These are phyloP conservation scores for Aspergillus pseudoglaucus DNA, from an alignment of 2,329 filamentous ascomycete species.

Conservation along the genomic window DNA sequence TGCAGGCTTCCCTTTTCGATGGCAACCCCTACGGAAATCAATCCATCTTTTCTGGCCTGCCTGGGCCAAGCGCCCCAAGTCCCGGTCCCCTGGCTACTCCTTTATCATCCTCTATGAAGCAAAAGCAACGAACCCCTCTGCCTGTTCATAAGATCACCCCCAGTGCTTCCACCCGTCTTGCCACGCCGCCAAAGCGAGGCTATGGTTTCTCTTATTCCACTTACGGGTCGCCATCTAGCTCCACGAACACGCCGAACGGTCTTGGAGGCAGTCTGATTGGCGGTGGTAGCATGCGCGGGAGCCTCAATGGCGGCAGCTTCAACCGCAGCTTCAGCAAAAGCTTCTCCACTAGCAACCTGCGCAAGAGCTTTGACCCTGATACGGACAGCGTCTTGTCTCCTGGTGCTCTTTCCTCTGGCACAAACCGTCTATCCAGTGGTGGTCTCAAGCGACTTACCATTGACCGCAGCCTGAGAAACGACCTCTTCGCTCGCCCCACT, in stretches of 20 bases:
- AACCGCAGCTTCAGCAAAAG: conserved; percentile 71
- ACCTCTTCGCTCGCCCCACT: conserved; percentile 47
- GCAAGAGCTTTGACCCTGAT: conserved; percentile 71
- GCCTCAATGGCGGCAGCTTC: conserved; percentile 51
- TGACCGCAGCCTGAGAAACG: conserved; percentile 72
- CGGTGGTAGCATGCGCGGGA: conserved; percentile 29
- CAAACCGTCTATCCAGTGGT: conserved; percentile 57
- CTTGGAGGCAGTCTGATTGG: conserved; percentile 59
- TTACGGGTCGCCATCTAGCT: conserved; percentile 73
- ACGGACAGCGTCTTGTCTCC: conserved; percentile 75
- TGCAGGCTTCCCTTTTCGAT: conserved; percentile 75
- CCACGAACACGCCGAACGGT: conserved; percentile 61
- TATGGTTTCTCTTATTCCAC: conserved; percentile 92
- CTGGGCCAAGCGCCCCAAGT: conserved; percentile 57
- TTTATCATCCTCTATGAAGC: conserved; percentile 66
- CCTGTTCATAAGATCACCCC: conserved; percentile 85
- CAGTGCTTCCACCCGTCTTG: conserved; percentile 67
- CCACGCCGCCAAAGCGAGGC: conserved; percentile 77
- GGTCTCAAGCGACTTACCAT: conserved; percentile 89
- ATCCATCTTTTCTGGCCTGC: conserved; percentile 72
- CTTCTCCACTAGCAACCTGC: conserved; percentile 78
- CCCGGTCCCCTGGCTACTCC: conserved; percentile 90
- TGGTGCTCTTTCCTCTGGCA: conserved; percentile 70
- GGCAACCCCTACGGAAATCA: conserved; percentile 85
- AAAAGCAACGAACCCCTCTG: conserved; percentile 70